These are phyloP conservation scores for Linnemannia hyalina DNA, from an alignment of 192 early-diverging fungal species.

Conservation along the genomic window DNA sequence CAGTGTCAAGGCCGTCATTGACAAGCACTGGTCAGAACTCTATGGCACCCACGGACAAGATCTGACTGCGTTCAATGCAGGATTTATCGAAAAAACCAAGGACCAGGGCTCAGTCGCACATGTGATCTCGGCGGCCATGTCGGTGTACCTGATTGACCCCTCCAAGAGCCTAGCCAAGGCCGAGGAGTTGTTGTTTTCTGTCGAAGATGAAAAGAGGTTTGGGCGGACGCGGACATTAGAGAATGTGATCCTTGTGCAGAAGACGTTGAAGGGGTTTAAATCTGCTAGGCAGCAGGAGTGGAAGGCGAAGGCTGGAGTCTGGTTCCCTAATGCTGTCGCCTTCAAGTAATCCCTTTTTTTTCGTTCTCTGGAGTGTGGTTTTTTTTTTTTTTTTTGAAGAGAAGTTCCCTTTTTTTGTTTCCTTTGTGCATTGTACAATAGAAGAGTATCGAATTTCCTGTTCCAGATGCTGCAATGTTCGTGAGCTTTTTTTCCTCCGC, in stretches of 20 bases:
- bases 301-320: not conserved
- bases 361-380: not conserved
- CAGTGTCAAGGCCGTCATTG: constrained; percentile 10
- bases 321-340: not conserved
- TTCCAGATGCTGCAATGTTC: too few species aligned
- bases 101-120: not conserved
- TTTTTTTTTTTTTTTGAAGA: not conserved
- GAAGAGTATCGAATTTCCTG: not conserved
- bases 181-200: constrained; percentile 5
- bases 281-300: not conserved
- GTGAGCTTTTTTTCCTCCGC: too few species aligned
- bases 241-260: constrained; percentile 5
- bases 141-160: not conserved
- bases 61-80: not conserved
- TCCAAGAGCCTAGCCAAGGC: not conserved
- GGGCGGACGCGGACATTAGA: not conserved
- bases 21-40: constrained; percentile 17
- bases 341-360: not conserved
- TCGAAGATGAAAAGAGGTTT: not conserved
- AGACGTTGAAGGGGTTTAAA: constrained; percentile 18
- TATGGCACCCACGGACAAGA: constrained; percentile 7
- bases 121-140: constrained; percentile 19
- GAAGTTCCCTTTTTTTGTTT: not conserved
- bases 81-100: constrained; percentile 7
- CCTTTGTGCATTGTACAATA: not conserved